Base-by-base conservation (phyloP, 1,284 basidiomycete species). In the Tausonia pullulans region DNA sequence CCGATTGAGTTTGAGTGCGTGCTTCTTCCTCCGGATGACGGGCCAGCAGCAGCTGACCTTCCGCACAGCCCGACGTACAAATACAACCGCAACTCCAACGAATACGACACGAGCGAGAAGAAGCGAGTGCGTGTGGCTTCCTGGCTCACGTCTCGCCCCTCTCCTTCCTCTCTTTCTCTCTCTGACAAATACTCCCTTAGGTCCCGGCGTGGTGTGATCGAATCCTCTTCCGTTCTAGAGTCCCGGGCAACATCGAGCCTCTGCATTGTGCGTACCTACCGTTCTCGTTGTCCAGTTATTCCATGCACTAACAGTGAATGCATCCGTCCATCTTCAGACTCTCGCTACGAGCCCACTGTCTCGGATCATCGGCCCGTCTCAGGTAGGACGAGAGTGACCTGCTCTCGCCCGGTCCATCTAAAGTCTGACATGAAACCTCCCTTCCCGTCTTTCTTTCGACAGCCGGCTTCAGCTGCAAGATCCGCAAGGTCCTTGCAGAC, bases 61-160 rank as follows among this genome's bases (percentile, higher is more conserved):
- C 56, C n/a, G 41, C 10, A 13, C 45, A 66, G 61, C 52, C 94
- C 94, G 13, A 98, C 95, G 16, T 98, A 98, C 84, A 98, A 98
- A 77, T 98, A 96, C 77, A 90, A 97, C 73, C 83, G 82, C 1
- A 79, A 82, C 4, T 85, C 88, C 5, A 75, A 83, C 72, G 82
- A 85, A 67, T 98, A 90, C 72, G 95, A 98, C 73, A 80, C 86
- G 2, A 90, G 87, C 2, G 90, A 91, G 72, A 98, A 98, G 75
- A 82, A 83, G 39, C 84, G 95, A 0, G 82, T 86, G 7, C 95
- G 94, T 74, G 54, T 67, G 70, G 70, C 7, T 60, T 39, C 9
- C 10, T 14, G 13, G 5, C n/a, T 49, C 58, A 13, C 14, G 58
- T 7, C 2, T 16, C 44, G 3, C 11, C 44, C 39, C 48, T 55